Conservation (phyloP, 2,329 filamentous ascomycete species). For the Periconia sp. region DNA sequence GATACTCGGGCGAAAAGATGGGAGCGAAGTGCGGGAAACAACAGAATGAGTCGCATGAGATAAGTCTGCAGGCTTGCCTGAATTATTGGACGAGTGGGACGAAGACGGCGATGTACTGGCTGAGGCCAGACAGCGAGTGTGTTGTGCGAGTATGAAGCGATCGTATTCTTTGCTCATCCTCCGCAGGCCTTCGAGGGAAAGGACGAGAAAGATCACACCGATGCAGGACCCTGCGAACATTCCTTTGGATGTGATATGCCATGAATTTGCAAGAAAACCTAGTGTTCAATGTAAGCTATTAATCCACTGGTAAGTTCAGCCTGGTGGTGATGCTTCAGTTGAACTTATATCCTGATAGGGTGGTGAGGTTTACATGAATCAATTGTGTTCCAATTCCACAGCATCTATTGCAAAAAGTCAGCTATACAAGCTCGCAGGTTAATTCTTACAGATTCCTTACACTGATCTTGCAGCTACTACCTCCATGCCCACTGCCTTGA, state of each 20-base stretch:
- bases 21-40: background rate
- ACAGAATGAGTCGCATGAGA: constrained; percentile 3
- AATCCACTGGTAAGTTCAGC: background rate
- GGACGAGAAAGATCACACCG: constrained; percentile 72
- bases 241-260: constrained; percentile 68
- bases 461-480: background rate
- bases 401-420: constrained; percentile 54
- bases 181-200: constrained; percentile 72
- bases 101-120: constrained; percentile 6
- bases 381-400: constrained; percentile 78
- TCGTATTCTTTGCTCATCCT: constrained; percentile 75
- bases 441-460: background rate
- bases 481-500: background rate
- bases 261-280: constrained; percentile 67
- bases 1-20: constrained; percentile 57
- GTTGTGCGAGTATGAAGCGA: constrained; percentile 61
- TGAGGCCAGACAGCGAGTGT: constrained; percentile 32
- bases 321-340: background rate
- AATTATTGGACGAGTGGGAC: constrained; percentile 16
- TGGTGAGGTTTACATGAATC: constrained; percentile 55
- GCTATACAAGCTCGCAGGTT: too few relatives aligned
- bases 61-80: constrained; percentile 8
- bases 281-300: background rate
- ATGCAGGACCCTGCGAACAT: constrained; percentile 84
- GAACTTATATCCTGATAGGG: background rate